phyloP scores from a whole-genome alignment of 768 basidiomycete species.

The Hortiboletus campestris region DNA sequence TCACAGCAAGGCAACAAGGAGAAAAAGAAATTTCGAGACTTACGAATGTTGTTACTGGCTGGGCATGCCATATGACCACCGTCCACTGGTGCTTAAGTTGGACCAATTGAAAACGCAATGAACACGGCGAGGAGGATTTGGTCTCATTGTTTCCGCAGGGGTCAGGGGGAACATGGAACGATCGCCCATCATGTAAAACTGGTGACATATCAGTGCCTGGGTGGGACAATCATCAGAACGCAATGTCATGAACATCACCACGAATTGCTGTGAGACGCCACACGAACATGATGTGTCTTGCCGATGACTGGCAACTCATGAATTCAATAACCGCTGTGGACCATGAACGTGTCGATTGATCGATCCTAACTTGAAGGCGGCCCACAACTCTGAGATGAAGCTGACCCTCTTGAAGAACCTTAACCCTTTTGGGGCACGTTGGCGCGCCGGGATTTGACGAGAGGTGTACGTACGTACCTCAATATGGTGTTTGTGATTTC shows the following conservation, averaged over 20 bases:
- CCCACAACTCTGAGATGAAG: not conserved
- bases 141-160: not conserved
- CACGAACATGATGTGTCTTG: too few relatives aligned
- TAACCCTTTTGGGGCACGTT: too few relatives aligned
- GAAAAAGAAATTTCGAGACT: not conserved
- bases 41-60: not conserved
- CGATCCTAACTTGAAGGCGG: not conserved
- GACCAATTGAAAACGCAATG: too few relatives aligned
- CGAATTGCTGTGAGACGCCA: too few relatives aligned
- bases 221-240: too few relatives aligned
- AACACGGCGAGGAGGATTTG: not conserved
- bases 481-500: too few relatives aligned
- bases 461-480: too few relatives aligned
- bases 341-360: not conserved
- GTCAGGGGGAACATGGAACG: not conserved
- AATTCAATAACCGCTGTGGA: not conserved
- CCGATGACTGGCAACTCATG: too few relatives aligned
- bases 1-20: not conserved
- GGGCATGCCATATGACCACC: not conserved
- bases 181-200: not conserved
- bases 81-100: not conserved
- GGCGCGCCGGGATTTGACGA: too few relatives aligned
- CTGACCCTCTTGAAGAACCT: too few relatives aligned
- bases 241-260: not conserved
- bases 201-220: not conserved